Evolutionary conservation across 2,329 filamentous ascomycete genomes (phyloP), one percentile per base, ranked within the genome.

Genomic region (Alternaria triticimaculans): DNA sequence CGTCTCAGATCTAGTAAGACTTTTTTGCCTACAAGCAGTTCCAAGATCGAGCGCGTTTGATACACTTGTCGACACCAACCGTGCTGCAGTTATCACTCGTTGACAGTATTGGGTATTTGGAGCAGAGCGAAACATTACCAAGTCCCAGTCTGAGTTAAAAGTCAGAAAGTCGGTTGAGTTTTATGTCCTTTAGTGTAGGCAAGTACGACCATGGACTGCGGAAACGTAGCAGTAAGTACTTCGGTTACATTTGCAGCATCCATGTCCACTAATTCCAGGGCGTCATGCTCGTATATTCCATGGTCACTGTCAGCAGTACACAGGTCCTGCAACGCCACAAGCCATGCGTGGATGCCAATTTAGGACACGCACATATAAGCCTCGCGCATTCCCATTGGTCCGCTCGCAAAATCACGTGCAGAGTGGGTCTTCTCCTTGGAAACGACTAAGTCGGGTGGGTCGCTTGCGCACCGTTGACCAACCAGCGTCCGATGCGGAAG

Each of bases 381-480:
- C 20, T 33, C 2, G 5, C 2, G 11, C n/a, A 6, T 18, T 46
- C 28, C 21, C 25, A 67, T 65, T 67, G 51, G 65, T n/a, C 26
- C 14, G 56, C 46, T 64, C 61, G 64, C 48, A 59, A 46, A 43
- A 15, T 64, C 64, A 64, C 58, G 61, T 66, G 64, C 10, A 20
- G 0, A 6, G 53, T 51, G 53, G 59, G 4, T 44, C 49, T 15
- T 1, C 7, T 28, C 12, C n/a, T 18, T 28, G 28, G n/a, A 48
- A 30, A 28, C 51, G 12, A 25, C 51, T 14, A 26, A 15, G 25
- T 21, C 3, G 18, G 7, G 23, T 30, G 44, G 45, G 8, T 37
- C 18, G 14, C 12, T n/a, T 2, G 8, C 0, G 7, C 6, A 14
- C 14, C 6, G 18, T 23, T 23, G 37, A 37, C 67, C 65, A 69